phyloP scores from a whole-genome alignment of 805 yeast genomes.

The Scheffersomyces stipitis region DNA sequence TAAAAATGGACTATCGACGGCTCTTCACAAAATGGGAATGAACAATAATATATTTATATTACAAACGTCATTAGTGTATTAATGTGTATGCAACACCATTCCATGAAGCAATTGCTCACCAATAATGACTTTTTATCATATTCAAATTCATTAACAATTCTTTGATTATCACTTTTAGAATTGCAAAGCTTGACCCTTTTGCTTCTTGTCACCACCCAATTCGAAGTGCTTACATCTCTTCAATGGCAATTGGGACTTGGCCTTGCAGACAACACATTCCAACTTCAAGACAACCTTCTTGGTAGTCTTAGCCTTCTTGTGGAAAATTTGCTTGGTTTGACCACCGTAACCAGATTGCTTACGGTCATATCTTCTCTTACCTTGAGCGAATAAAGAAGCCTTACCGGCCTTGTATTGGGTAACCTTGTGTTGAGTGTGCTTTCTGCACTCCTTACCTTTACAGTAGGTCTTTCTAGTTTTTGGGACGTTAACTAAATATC shows the following conservation, averaged over 20 bases:
- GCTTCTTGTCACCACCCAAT: slow-evolving; percentile 99
- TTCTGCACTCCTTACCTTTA: slow-evolving; percentile 98
- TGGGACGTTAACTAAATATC: slow-evolving; percentile 92
- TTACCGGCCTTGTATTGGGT: slow-evolving; percentile 99
- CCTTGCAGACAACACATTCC: slow-evolving; percentile 98
- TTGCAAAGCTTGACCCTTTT: slow-evolving; percentile 99
- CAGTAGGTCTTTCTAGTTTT: slow-evolving; percentile 99
- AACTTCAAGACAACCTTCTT: slow-evolving; percentile 99
- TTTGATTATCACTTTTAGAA: slow-evolving; percentile 53
- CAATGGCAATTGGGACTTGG: slow-evolving; percentile 95
- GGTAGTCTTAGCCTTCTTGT: slow-evolving; percentile 99
- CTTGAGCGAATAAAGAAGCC: slow-evolving; percentile 99
- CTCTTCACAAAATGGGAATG: background rate
- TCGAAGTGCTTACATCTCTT: slow-evolving; percentile 99
- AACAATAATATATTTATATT: background rate
- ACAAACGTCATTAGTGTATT: background rate
- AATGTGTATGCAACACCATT: background rate
- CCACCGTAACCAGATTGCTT: slow-evolving; percentile 99
- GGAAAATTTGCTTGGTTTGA: slow-evolving; percentile 99
- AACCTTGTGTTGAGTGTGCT: slow-evolving; percentile 99
- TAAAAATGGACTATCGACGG: background rate
- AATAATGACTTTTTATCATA: no score
- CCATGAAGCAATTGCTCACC: background rate
- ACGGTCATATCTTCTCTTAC: slow-evolving; percentile 99
- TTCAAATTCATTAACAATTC: background rate